Evolutionary conservation across 2,329 filamentous ascomycete species (phyloP), one percentile per base, ranked within the genome.

Genomic region (Hypoxylon sp.): DNA sequence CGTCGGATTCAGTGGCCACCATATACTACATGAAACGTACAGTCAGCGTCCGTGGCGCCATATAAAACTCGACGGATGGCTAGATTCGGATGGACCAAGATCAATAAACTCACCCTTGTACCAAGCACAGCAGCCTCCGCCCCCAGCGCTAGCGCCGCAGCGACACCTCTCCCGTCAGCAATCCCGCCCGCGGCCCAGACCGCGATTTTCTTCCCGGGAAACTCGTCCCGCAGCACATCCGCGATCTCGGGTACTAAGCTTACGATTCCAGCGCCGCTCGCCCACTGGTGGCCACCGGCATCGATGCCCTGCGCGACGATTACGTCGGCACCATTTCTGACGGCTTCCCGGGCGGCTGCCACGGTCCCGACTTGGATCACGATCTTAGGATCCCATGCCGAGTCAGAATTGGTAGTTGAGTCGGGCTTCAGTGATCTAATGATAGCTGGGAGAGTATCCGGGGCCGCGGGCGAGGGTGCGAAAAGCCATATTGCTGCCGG

Each of bases 401-500:
- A 32, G 13, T 46, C 52, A 1, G 32, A 37, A 13, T 37, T 13
- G 32, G 11, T 2, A 4, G 32, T 51, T 6, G n/a, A 35, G 7
- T 17, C 27, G 1, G 39, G 35, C 15, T 67, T 68, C 6, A 76
- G 32, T 1, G 58, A 65, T 15, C 53, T 47, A 63, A 78, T 67
- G 19, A 76, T 59, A 35, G 63, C 24, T 0, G 64, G 58, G n/a
- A 75, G 37, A 0, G 76, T 75, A 1, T 69, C 62, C 1, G 75
- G 72, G 11, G 48, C 51, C 6, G 47, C 76, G 4, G 81, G 79
- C 32, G 81, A 79, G 1, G 89, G 88, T 2, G 89, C 90, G 73
- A 92, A 92, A 51, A 92, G 83, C 90, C 90, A 92, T 7, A 90
- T 82, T 0, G 88, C 89, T 2, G 84, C 85, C 1, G 89, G 89